These are phyloP conservation scores for Diaporthe citri DNA, from an alignment of 2,329 filamentous ascomycete species.

Conservation along the genomic window DNA sequence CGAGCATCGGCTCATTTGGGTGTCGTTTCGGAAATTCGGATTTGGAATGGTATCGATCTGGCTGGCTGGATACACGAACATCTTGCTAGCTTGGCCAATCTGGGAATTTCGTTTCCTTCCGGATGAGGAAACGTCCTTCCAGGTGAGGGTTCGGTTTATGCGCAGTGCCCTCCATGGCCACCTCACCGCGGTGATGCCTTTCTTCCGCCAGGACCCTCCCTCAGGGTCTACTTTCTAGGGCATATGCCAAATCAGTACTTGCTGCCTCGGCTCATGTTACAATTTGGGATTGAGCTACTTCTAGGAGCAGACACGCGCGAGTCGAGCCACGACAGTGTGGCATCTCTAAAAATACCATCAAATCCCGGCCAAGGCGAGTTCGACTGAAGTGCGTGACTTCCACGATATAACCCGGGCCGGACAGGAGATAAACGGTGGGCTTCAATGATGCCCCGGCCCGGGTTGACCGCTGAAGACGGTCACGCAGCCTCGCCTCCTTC, in stretches of 20 bases:
- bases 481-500: neutral
- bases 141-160: neutral
- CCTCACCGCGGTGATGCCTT: too few species aligned
- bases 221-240: too few species aligned
- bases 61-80: too few species aligned
- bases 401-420: neutral
- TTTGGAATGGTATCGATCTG: too few species aligned
- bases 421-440: neutral
- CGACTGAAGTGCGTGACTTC: too few species aligned
- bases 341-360: neutral
- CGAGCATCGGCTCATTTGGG: too few species aligned
- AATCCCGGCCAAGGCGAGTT: neutral
- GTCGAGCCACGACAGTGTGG: neutral
- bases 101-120: neutral
- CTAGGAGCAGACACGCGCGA: too few species aligned
- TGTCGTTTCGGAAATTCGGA: too few species aligned
- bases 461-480: neutral
- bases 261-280: neutral
- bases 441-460: neutral
- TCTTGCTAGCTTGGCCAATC: neutral
- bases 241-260: neutral
- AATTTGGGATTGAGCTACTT: neutral
- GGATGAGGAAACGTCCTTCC: neutral
- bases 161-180: neutral
- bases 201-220: neutral